A percentile compares a stretch with the other conserved stretches of the same genome.
Conservation (phyloP, 78 protist species). For the Capsaspora owczarzaki region DNA sequence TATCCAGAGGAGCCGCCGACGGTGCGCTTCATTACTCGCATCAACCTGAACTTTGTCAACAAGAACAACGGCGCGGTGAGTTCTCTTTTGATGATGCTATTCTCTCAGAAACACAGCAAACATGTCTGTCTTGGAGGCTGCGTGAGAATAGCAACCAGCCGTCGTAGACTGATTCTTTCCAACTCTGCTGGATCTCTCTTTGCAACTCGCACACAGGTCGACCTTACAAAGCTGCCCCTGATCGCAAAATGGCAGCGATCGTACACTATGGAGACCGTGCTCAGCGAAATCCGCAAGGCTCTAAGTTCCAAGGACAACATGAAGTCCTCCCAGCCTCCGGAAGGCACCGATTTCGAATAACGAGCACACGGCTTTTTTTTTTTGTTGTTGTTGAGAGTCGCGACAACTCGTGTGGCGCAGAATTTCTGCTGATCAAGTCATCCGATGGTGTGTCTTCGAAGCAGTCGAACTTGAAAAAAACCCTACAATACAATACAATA, state of each 20-base stretch:
- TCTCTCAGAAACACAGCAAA: too few relatives aligned
- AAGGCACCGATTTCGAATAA: too few relatives aligned
- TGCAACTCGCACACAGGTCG: background rate
- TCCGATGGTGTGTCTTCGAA: too few relatives aligned
- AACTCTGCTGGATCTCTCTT: too few relatives aligned
- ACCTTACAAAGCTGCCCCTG: background rate
- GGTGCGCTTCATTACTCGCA: slow-evolving; percentile 54
- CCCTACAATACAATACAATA: too few relatives aligned
- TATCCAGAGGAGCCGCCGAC: slow-evolving; percentile 80
- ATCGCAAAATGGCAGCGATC: background rate
- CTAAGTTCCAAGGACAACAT: background rate
- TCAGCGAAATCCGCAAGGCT: background rate
- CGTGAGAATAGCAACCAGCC: background rate
- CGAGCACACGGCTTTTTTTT: too few relatives aligned
- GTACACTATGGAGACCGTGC: slow-evolving; percentile 5
- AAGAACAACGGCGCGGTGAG: slow-evolving; percentile 1
- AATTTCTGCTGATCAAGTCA: too few relatives aligned
- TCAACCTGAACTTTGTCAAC: slow-evolving; percentile 65
- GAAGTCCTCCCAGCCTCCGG: slow-evolving; percentile 24
- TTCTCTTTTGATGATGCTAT: background rate
- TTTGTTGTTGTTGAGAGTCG: too few relatives aligned
- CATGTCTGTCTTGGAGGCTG: too few relatives aligned
- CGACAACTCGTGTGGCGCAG: too few relatives aligned
- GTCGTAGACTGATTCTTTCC: background rate
- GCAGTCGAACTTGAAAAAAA: too few relatives aligned